Conservation (phyloP, 169 alveolate genomes). For the Plasmodium gallinaceum region DNA sequence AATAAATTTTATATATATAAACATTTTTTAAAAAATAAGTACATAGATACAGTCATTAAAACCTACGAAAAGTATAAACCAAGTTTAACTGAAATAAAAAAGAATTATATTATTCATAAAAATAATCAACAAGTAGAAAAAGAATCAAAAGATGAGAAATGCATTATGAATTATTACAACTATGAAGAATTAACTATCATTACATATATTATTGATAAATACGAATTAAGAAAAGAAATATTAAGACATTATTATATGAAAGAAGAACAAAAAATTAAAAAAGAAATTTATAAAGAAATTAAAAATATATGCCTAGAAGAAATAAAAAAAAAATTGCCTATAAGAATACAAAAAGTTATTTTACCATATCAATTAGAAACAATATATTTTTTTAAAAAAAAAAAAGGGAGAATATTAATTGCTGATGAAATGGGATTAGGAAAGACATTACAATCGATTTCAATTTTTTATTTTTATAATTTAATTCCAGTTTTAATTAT, state of each 20-base stretch:
- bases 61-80: neutral
- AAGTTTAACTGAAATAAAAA: neutral
- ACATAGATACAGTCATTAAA: neutral
- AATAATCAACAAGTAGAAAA: neutral
- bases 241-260: conserved; percentile 19
- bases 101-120: neutral
- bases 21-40: conserved; percentile 28
- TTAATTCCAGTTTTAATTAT: conserved; percentile 93
- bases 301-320: conserved; percentile 33
- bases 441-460: conserved; percentile 93
- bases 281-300: conserved; percentile 28
- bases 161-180: conserved; percentile 8
- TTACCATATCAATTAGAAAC: conserved; percentile 60
- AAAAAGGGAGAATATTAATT: conserved; percentile 88
- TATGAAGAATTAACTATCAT: conserved; percentile 14
- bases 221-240: conserved; percentile 12
- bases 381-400: conserved; percentile 39
- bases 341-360: conserved; percentile 35
- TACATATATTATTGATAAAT: conserved; percentile 22
- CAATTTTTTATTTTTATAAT: conserved; percentile 86
- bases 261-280: conserved; percentile 16
- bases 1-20: conserved; percentile 2
- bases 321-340: conserved; percentile 53
- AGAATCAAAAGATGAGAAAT: conserved; percentile 1
- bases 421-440: conserved; percentile 98